Evolutionary conservation across 2,329 filamentous ascomycete species (phyloP).

Genomic region (Mycosphaerella sp.): DNA sequence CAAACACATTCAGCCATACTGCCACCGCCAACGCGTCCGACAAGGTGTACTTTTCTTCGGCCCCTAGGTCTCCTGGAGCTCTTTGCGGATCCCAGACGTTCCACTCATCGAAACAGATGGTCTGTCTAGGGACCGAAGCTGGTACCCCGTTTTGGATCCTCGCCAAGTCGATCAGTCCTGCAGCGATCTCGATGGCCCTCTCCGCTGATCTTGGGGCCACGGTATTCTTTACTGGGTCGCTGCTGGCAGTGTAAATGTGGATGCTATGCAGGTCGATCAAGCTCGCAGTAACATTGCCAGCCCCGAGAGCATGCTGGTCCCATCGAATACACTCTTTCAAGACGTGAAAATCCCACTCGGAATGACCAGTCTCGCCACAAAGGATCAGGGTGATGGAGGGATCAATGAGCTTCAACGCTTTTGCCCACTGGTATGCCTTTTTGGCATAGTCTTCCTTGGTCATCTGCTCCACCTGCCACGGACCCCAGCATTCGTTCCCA

Average conservation of each 20-base stretch:
- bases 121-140: slow-evolving; percentile 54
- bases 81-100: slow-evolving; percentile 73
- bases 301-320: slow-evolving; percentile 45
- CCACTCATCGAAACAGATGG: slow-evolving; percentile 80
- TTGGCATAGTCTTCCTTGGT: slow-evolving; percentile 64
- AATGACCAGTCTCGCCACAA: slow-evolving; percentile 64
- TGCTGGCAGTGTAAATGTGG: slow-evolving; percentile 66
- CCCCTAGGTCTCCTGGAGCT: slow-evolving; percentile 64
- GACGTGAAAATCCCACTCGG: slow-evolving; percentile 67
- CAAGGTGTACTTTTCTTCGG: slow-evolving; percentile 67
- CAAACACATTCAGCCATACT: slow-evolving; percentile 69
- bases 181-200: slow-evolving; percentile 65
- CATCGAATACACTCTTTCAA: slow-evolving; percentile 61
- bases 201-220: slow-evolving; percentile 64
- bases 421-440: slow-evolving; percentile 65
- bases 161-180: slow-evolving; percentile 64
- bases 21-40: slow-evolving; percentile 70
- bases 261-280: slow-evolving; percentile 77
- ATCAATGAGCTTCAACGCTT: slow-evolving; percentile 65
- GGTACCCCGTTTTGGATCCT: slow-evolving; percentile 62
- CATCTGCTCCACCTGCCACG: slow-evolving; percentile 61
- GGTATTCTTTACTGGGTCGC: slow-evolving; percentile 48
- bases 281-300: slow-evolving; percentile 39
- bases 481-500: slow-evolving; percentile 66
- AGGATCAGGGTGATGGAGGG: slow-evolving; percentile 64